Evolutionary conservation across 1,139 yeast genomes (phyloP).

Genomic region (Tardiomyces blankii): DNA sequence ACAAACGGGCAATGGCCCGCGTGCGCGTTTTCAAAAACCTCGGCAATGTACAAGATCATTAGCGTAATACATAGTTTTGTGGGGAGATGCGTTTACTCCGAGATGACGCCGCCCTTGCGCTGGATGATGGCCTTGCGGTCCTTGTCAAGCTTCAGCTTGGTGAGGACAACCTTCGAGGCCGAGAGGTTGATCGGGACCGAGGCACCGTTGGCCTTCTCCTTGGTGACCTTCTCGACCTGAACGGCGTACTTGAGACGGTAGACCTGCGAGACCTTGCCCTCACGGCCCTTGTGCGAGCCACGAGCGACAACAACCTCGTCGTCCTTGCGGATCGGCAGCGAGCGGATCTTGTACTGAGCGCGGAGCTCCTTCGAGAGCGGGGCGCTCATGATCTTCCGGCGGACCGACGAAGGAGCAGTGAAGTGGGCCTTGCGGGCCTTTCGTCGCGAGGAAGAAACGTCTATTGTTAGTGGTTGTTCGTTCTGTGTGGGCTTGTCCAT

Average conservation of each 20-base stretch:
- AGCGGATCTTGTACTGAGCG: conserved; percentile 91
- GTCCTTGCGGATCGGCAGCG: conserved; percentile 97
- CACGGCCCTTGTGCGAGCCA: conserved; percentile 99
- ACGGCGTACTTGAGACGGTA: conserved; percentile 98
- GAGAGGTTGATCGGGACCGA: conserved; percentile 95
- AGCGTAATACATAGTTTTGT: not conserved
- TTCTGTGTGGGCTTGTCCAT: not conserved
- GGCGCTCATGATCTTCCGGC: conserved; percentile 95
- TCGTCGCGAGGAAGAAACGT: conserved; percentile 99
- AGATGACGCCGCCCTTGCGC: conserved; percentile 78
- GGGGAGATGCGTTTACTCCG: conserved; percentile 37
- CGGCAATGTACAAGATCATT: not conserved
- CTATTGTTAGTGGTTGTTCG: conserved; percentile 7
- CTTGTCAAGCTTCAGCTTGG: conserved; percentile 96
- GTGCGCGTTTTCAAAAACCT: not conserved
- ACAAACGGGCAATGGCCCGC: no score
- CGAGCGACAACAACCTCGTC: conserved; percentile 94
- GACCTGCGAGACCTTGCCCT: conserved; percentile 95
- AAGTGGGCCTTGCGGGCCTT: conserved; percentile 99
- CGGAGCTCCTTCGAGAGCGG: conserved; percentile 99
- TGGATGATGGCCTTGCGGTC: conserved; percentile 97
- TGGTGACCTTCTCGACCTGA: conserved; percentile 95
- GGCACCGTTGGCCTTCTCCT: conserved; percentile 98
- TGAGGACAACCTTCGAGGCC: conserved; percentile 98
- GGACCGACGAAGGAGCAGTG: conserved; percentile 92